Evolutionary conservation across 2,329 filamentous ascomycete genomes (phyloP).

Genomic region (Fusarium tupiense): DNA sequence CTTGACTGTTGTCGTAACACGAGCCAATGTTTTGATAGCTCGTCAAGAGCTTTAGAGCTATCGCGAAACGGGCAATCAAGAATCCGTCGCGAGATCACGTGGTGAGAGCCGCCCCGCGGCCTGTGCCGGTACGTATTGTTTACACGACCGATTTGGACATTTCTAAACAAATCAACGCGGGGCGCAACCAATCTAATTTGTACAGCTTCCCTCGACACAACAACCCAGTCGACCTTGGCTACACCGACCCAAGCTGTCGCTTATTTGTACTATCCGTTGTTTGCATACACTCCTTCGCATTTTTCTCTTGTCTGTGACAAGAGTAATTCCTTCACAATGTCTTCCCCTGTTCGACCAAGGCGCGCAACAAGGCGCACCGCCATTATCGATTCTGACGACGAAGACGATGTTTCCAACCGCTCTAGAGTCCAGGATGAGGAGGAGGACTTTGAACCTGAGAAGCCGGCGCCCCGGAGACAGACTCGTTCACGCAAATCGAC

Average conservation of each 20-base stretch:
- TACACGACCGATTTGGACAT: constrained; percentile 52
- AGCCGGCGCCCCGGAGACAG: constrained; percentile 65
- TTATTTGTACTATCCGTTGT: background rate
- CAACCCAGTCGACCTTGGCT: background rate
- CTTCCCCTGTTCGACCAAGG: constrained; percentile 51
- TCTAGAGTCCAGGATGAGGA: constrained; percentile 67
- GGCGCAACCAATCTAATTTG: constrained; percentile 45
- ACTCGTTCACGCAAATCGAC: constrained; percentile 52
- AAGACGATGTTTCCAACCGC: constrained; percentile 68
- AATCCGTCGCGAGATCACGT: constrained; percentile 40
- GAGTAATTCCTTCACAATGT: constrained; percentile 41
- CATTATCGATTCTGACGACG: constrained; percentile 83
- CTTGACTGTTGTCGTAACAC: background rate
- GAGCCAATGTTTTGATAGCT: constrained; percentile 12
- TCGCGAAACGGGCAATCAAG: constrained; percentile 33
- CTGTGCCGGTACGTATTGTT: constrained; percentile 46
- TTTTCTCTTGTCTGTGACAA: constrained; percentile 21
- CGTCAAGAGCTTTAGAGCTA: constrained; percentile 30
- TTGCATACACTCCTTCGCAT: background rate
- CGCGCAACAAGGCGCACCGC: constrained; percentile 72
- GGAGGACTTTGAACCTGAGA: constrained; percentile 81
- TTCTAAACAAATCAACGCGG: constrained; percentile 53
- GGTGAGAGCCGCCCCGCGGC: background rate
- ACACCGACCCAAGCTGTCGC: background rate
- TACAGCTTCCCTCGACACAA: constrained; percentile 19